phyloP scores from a whole-genome alignment of 108 stramenopile genomes.

The Hondaea fermentalgiana region DNA sequence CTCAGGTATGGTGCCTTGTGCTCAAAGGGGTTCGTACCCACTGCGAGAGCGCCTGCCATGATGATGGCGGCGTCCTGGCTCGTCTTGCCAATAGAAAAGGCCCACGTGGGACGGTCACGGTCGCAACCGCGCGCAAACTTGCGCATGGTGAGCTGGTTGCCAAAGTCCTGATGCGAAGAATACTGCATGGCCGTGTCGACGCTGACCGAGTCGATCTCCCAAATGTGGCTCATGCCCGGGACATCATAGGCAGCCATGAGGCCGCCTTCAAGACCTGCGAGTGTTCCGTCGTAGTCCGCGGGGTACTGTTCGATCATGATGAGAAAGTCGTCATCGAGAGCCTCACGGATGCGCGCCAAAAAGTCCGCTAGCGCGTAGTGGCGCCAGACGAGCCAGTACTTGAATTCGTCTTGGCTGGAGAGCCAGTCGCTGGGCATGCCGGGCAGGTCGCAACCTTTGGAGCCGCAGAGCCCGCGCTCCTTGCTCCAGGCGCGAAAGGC shows the following conservation, averaged over 20 bases:
- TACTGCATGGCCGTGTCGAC: neutral
- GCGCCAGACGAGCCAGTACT: conserved; percentile 3
- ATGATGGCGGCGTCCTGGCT: neutral
- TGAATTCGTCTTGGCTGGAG: neutral
- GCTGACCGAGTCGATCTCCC: conserved; percentile 21
- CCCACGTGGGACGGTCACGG: neutral
- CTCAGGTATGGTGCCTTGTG: neutral
- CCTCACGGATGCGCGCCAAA: neutral
- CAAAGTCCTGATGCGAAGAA: neutral
- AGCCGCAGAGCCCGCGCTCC: neutral
- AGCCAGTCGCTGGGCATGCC: neutral
- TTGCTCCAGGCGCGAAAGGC: neutral
- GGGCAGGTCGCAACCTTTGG: neutral
- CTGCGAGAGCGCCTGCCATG: neutral
- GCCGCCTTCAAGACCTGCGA: neutral
- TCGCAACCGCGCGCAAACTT: conserved; percentile 19
- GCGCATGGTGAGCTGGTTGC: conserved; percentile 17
- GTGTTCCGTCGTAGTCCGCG: neutral
- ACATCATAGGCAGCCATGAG: neutral
- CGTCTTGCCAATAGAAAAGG: neutral
- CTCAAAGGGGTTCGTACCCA: neutral
- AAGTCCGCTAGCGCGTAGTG: neutral
- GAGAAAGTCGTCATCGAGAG: neutral
- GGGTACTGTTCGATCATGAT: neutral
- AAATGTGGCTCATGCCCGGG: neutral